Percentiles rank a stretch among this genome's conserved stretches.
phyloP scores from a whole-genome alignment of 495 filamentous ascomycete genomes.

The Talaromyces trachyspermus region DNA sequence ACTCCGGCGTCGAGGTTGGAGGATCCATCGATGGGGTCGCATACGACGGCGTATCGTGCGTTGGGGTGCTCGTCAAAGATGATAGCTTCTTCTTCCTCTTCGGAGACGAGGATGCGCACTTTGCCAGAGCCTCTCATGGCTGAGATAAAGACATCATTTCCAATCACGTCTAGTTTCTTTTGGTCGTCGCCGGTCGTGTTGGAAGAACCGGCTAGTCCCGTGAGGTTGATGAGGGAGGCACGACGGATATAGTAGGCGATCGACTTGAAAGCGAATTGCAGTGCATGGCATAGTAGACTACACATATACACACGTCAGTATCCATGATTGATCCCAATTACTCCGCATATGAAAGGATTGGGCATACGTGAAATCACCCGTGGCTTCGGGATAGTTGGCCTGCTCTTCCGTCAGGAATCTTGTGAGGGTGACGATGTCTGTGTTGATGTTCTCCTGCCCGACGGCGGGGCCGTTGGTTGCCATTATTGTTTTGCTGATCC shows the following conservation, averaged over 20 bases:
- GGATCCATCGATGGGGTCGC: conserved; percentile 95
- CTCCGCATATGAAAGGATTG: too few species aligned
- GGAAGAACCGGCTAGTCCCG: conserved; percentile 86
- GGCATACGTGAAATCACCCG: conserved; percentile 95
- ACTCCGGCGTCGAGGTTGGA: conserved; percentile 98
- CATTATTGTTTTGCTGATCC: conserved; percentile 20
- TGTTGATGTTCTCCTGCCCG: conserved; percentile 77
- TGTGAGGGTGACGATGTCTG: conserved; percentile 89
- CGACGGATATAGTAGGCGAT: conserved; percentile 99
- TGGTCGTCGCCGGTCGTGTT: conserved; percentile 97
- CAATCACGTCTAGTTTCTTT: conserved; percentile 98
- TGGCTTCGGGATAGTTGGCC: conserved; percentile 84
- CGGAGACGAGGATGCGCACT: conserved; percentile 84
- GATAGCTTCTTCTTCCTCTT: conserved; percentile 91
- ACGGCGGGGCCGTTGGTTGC: conserved; percentile 31
- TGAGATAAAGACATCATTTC: conserved; percentile 93
- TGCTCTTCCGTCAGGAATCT: conserved; percentile 95
- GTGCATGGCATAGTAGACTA: conserved; percentile 90
- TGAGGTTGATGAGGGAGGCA: conserved; percentile 93
- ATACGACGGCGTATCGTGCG: conserved; percentile 91
- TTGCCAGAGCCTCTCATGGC: conserved; percentile 89
- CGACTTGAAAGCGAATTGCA: conserved; percentile 98
- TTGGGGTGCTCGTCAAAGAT: conserved; percentile 70
- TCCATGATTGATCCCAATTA: too few species aligned
- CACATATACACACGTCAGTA: too few species aligned